A percentile compares a stretch with the other conserved stretches of the same genome.
Conservation (phyloP, 108 stramenopile genomes). For the Nannochloropsis granulata region DNA sequence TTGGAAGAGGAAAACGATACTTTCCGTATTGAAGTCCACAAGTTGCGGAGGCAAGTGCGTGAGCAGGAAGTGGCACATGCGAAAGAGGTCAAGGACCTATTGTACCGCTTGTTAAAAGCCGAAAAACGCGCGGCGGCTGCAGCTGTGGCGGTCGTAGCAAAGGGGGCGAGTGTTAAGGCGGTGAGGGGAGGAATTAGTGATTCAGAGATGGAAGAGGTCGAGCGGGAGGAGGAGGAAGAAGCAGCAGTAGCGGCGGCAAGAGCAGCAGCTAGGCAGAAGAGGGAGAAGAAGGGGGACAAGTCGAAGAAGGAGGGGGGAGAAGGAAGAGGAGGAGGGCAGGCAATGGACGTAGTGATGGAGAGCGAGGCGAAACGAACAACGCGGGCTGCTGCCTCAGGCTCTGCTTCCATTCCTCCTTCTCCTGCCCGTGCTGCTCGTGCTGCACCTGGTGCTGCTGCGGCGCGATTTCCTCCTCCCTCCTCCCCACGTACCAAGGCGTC, state of each 20-base stretch:
- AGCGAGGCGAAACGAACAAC: neutral
- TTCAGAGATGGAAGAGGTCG: neutral
- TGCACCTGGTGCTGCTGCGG: neutral
- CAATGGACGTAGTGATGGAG: neutral
- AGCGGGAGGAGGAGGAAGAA: neutral
- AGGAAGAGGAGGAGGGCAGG: neutral
- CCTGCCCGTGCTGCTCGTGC: neutral
- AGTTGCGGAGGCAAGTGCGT: neutral
- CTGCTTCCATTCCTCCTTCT: neutral
- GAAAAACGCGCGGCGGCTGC: neutral
- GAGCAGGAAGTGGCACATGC: neutral
- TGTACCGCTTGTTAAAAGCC: neutral
- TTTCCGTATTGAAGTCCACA: neutral
- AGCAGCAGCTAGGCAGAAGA: neutral
- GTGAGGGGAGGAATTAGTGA: neutral
- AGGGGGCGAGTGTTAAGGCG: neutral
- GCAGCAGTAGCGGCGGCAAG: neutral
- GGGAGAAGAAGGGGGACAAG: neutral
- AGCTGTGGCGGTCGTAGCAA: neutral
- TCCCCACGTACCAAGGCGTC: no score
- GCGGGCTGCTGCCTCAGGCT: neutral
- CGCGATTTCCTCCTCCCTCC: neutral
- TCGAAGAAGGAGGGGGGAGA: neutral
- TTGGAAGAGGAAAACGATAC: neutral
- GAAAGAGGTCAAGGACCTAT: neutral